A percentile compares a stretch with the other conserved stretches of the same genome.
phyloP scores from a whole-genome alignment of 192 early-diverging fungal genomes.

The Mortierella antarctica region DNA sequence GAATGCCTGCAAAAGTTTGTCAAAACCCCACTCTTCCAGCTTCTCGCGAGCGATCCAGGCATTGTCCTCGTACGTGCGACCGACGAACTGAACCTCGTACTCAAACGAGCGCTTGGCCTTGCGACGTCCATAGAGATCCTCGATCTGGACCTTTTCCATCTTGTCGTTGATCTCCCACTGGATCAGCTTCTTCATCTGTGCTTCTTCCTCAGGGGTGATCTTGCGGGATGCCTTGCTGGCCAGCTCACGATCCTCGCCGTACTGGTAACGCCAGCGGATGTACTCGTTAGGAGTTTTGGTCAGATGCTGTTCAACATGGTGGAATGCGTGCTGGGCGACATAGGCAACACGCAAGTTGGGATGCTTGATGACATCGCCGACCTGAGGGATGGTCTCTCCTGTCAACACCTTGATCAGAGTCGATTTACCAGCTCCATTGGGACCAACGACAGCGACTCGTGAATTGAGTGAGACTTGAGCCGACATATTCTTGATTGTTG shows the following conservation, averaged over 20 bases:
- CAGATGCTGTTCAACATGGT: conserved; percentile 85
- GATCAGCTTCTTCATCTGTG: conserved; percentile 51
- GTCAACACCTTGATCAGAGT: conserved; percentile 73
- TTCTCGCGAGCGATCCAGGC: conserved; percentile 78
- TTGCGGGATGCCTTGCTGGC: conserved; percentile 78
- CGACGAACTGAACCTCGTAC: conserved; percentile 78
- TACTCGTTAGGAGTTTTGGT: conserved; percentile 64
- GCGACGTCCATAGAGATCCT: conserved; percentile 71
- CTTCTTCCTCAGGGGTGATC: conserved; percentile 71
- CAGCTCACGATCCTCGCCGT: conserved; percentile 81
- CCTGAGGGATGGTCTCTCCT: conserved; percentile 79
- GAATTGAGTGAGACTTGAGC: conserved; percentile 78
- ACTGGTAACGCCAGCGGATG: conserved; percentile 84
- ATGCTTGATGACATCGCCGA: conserved; percentile 82
- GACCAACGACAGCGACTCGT: conserved; percentile 82
- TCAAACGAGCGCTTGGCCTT: conserved; percentile 75
- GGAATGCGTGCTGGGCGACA: conserved; percentile 89
- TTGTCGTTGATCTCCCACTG: conserved; percentile 52
- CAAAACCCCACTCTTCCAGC: conserved; percentile 77
- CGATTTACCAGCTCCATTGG: conserved; percentile 58
- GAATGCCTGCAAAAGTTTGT: conserved; percentile 71
- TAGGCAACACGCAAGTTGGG: conserved; percentile 86
- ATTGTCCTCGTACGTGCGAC: conserved; percentile 79
- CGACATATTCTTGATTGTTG: conserved; percentile 69
- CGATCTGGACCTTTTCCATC: conserved; percentile 59